These are phyloP conservation scores for Malassezia brasiliensis DNA, from an alignment of 1,284 basidiomycete genomes.

Conservation along the genomic window DNA sequence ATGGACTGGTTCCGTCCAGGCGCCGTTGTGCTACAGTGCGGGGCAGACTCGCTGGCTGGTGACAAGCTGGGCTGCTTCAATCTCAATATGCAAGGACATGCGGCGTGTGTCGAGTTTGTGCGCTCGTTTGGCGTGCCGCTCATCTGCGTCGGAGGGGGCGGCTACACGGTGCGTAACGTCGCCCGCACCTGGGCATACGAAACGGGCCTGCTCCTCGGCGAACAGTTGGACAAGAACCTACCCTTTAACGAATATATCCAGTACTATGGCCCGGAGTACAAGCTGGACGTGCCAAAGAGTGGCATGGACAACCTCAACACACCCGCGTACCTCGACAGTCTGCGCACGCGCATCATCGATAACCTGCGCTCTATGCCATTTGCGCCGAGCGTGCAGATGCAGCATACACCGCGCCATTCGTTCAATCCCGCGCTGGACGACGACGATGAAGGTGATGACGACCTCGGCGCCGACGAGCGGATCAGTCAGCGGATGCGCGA, in stretches of 20 bases:
- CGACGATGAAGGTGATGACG: slow-evolving; percentile 43
- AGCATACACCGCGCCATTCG: slow-evolving; percentile 60
- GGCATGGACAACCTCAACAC: slow-evolving; percentile 92
- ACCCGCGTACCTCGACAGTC: slow-evolving; percentile 69
- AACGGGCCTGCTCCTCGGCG: slow-evolving; percentile 81
- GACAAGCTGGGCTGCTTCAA: slow-evolving; percentile 97
- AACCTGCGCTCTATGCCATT: slow-evolving; percentile 67
- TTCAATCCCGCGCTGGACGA: slow-evolving; percentile 57
- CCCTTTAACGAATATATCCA: slow-evolving; percentile 96
- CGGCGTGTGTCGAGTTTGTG: slow-evolving; percentile 78
- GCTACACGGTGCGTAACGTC: slow-evolving; percentile 86
- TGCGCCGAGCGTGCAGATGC: slow-evolving; percentile 79
- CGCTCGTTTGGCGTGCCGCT: slow-evolving; percentile 75
- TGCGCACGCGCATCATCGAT: slow-evolving; percentile 65
- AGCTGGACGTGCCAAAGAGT: slow-evolving; percentile 77
- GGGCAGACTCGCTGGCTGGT: slow-evolving; percentile 85
- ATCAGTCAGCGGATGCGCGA: slow-evolving; percentile 40
- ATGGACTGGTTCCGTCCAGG: slow-evolving; percentile 82
- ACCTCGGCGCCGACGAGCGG: slow-evolving; percentile 48
- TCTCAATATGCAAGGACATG: slow-evolving; percentile 83
- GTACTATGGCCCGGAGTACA: slow-evolving; percentile 92
- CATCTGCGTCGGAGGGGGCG: slow-evolving; percentile 86
- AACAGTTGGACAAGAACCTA: slow-evolving; percentile 66
- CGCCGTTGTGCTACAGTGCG: slow-evolving; percentile 86
- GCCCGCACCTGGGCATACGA: slow-evolving; percentile 93